Percentiles rank a stretch among this genome's conserved stretches.
phyloP scores from a whole-genome alignment of 129 eudicot species.

The Helichrysum umbraculigerum region DNA sequence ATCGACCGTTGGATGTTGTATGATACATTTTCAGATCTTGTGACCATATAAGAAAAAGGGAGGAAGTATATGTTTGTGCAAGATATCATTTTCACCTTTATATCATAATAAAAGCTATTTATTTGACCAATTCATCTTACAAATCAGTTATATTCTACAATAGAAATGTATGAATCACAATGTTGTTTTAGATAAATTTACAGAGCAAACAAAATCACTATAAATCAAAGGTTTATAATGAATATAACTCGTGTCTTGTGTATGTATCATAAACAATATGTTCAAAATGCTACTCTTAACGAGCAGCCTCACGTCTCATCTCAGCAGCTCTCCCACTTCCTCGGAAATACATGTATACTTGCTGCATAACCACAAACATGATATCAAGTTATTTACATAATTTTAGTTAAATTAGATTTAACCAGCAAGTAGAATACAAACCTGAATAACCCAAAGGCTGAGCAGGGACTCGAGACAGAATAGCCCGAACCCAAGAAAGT shows the following conservation, averaged over 20 bases:
- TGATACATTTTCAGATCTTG: conserved; percentile 9
- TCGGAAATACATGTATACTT: conserved; percentile 97
- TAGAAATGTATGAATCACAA: conserved; percentile 13
- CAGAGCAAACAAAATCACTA: conserved; percentile 21
- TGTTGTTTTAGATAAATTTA: conserved; percentile 26
- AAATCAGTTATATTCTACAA: neutral
- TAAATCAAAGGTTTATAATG: neutral
- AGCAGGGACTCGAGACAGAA: conserved; percentile 77
- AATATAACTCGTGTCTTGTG: conserved; percentile 1
- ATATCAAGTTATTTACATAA: conserved; percentile 7
- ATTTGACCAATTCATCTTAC: neutral
- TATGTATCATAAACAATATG: neutral
- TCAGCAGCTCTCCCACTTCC: conserved; percentile 88
- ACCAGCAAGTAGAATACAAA: conserved; percentile 15
- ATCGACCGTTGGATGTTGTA: conserved; percentile 25
- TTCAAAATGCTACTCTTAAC: conserved; percentile 58
- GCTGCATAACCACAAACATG: conserved; percentile 53
- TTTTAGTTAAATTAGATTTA: neutral
- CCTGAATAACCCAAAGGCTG: conserved; percentile 97
- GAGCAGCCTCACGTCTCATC: conserved; percentile 70
- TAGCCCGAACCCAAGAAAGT: conserved; percentile 89
- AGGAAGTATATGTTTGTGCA: neutral
- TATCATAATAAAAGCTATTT: neutral
- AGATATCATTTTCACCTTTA: conserved; percentile 13
- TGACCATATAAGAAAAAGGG: neutral